Conservation (phyloP, 148 eudicot genomes). For the Persicaria tinctoria region DNA sequence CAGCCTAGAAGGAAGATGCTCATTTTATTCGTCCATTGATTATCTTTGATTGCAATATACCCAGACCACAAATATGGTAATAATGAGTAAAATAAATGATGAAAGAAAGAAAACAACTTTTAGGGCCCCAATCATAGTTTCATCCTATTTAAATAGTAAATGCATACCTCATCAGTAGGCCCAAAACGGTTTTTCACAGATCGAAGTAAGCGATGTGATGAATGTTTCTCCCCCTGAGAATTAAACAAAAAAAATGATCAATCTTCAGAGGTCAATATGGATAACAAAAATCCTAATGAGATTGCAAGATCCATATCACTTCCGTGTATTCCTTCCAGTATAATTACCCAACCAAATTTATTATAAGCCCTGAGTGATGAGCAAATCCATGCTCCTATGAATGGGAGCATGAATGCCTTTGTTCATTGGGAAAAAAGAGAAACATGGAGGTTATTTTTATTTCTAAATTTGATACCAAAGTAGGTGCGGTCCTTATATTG, state of each 20-base stretch:
- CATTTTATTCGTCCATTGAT: neutral
- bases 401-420: neutral
- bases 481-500: neutral
- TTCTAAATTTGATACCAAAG: neutral
- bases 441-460: neutral
- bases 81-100: neutral
- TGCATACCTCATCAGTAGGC: slow-evolving; percentile 87
- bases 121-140: neutral
- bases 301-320: neutral
- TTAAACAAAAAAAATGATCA: slow-evolving; percentile 2
- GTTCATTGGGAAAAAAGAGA: too few relatives aligned
- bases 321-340: neutral
- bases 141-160: neutral
- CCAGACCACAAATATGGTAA: neutral
- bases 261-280: neutral
- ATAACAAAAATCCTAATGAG: slow-evolving; percentile 7
- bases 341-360: neutral
- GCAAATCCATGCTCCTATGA: neutral
- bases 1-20: neutral
- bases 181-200: slow-evolving; percentile 95
- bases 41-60: neutral
- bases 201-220: slow-evolving; percentile 90
- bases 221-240: slow-evolving; percentile 82
- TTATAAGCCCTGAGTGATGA: neutral
- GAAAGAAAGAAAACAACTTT: neutral